Conservation (phyloP, 768 basidiomycete species). For the Amanita molliuscula region DNA sequence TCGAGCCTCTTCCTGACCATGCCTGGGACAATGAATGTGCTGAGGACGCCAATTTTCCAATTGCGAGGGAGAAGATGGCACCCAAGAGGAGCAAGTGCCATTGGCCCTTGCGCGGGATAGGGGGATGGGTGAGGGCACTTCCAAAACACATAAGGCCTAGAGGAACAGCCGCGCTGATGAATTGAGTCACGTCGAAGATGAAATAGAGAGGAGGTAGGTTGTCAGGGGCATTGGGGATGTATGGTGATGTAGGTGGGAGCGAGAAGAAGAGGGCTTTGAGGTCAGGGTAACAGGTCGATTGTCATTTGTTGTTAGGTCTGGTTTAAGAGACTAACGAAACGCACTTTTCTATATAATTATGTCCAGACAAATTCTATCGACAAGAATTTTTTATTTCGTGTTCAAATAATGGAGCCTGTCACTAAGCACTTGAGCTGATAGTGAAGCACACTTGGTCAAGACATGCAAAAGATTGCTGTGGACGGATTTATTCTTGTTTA, state of each 20-base stretch:
- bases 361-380: no score
- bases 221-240: slow-evolving; percentile 41
- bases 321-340: no score
- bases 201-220: slow-evolving; percentile 59
- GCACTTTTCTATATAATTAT: no score
- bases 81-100: slow-evolving; percentile 36
- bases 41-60: slow-evolving; percentile 45
- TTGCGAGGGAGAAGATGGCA: slow-evolving; percentile 41
- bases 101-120: slow-evolving; percentile 31
- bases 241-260: slow-evolving; percentile 33
- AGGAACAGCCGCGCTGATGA: slow-evolving; percentile 56
- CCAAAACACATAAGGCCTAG: slow-evolving; percentile 54
- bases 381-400: no score
- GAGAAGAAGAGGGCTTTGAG: slow-evolving; percentile 54
- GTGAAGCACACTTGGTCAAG: no score
- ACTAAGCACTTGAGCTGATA: no score
- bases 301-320: no score
- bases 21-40: slow-evolving; percentile 44
- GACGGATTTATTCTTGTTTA: no score
- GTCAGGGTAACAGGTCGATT: no score
- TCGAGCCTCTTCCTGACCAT: slow-evolving; percentile 35
- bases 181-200: slow-evolving; percentile 42
- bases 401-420: no score
- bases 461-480: no score
- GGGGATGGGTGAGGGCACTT: slow-evolving; percentile 48